These are phyloP conservation scores for Plasmopara muralis DNA, from an alignment of 352 stramenopile genomes.

Conservation along the genomic window DNA sequence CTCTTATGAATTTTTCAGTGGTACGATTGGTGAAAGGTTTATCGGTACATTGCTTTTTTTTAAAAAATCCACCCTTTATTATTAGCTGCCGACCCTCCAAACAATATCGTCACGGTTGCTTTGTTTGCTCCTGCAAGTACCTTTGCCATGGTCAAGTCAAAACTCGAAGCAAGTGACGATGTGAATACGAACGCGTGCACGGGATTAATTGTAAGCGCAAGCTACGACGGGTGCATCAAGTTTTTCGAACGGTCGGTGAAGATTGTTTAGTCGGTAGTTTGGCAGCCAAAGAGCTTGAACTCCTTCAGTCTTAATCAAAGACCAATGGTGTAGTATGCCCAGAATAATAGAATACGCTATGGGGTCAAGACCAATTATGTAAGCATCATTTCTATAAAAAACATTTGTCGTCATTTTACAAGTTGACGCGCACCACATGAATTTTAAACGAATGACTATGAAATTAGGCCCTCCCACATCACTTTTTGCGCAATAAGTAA, in stretches of 20 bases:
- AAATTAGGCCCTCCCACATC: too few relatives aligned
- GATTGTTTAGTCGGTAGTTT: constrained; percentile 17
- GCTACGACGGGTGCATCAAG: constrained; percentile 82
- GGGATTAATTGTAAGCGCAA: constrained; percentile 73
- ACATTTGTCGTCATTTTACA: too few relatives aligned
- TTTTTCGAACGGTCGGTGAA: constrained; percentile 57
- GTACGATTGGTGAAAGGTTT: constrained; percentile 18
- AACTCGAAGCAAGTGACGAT: constrained; percentile 53
- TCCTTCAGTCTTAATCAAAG: background rate
- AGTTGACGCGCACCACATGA: too few relatives aligned
- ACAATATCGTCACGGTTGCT: constrained; percentile 72
- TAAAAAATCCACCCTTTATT: background rate
- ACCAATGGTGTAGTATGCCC: too few relatives aligned
- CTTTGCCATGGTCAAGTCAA: constrained; percentile 73
- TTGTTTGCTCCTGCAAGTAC: constrained; percentile 77
- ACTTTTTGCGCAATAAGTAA: too few relatives aligned
- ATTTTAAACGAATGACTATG: too few relatives aligned
- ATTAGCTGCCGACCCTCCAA: constrained; percentile 55
- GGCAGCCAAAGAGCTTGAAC: constrained; percentile 2
- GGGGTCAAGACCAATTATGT: too few relatives aligned
- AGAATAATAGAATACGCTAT: too few relatives aligned
- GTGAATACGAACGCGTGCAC: constrained; percentile 66
- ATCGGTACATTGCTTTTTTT: background rate
- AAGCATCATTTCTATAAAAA: too few relatives aligned
- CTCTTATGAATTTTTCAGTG: constrained; percentile 75